Evolutionary conservation across 495 filamentous ascomycete species (phyloP), one percentile per base, ranked within the genome.

Genomic region (Penicillium daleae): DNA sequence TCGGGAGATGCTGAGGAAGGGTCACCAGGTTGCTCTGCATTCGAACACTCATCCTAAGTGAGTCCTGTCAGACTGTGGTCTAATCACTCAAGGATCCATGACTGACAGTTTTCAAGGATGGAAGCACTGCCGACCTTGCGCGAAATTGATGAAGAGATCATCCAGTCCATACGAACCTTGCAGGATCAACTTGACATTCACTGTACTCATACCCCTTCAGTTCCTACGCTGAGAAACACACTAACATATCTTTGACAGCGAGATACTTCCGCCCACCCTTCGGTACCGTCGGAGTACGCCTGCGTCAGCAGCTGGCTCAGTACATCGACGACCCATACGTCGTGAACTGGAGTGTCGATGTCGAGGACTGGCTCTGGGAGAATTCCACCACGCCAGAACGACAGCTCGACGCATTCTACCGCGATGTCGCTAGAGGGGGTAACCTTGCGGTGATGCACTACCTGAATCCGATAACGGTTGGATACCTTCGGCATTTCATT

Each of bases 391-490:
- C 87, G n/a, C 90, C 90, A 0, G 84, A 90, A 73, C 86, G 87
- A 69, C 90, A 93, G 76, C 76, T 92, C 0, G 87, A 88, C 6
- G 88, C 89, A n/a, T 93, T 93, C 73, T 80, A 85, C 66, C 78
- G 86, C 0, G 87, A 90, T 68, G 77, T 93, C 0, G 77, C 72
- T 4, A 81, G 79, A 51, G 90, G 90, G 0, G 90, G 90, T 0
- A 88, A 90, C 67, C 76, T 93, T 60, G 86, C 90, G 0, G 90
- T 93, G 15, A 85, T 92, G 87, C 90, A 93, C 68, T 93, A 91
- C 70, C 70, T 92, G 27, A 87, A 87, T 67, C 79, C 86, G 35
- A 83, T 77, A 37, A 93, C 90, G 17, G 88, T 92, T 10, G 70
- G 74, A 42, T 90, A 91, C 68, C 76, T 93, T 57, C 76, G 78